These are phyloP conservation scores for Physcia stellaris DNA, from an alignment of 495 filamentous ascomycete genomes.

Conservation along the genomic window DNA sequence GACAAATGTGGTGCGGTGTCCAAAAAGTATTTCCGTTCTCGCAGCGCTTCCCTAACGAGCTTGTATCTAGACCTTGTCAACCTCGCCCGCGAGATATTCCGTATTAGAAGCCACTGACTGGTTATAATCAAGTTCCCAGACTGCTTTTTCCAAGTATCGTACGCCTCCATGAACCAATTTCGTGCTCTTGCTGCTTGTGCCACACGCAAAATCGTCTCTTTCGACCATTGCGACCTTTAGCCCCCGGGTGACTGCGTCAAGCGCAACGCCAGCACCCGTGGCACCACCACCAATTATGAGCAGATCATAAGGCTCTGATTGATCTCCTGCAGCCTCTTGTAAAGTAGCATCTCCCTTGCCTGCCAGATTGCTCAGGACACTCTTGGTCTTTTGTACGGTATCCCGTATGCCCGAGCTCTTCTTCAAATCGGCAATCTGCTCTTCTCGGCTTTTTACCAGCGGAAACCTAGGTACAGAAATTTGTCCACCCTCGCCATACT, in stretches of 20 bases:
- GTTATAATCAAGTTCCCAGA: constrained; percentile 91
- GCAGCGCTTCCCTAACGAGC: constrained; percentile 85
- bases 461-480: constrained; percentile 76
- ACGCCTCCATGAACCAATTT: constrained; percentile 97
- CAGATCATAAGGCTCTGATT: constrained; percentile 56
- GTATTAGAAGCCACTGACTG: constrained; percentile 39
- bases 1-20: constrained; percentile 94
- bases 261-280: constrained; percentile 81
- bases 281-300: constrained; percentile 87
- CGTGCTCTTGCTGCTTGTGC: constrained; percentile 93
- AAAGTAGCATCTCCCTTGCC: constrained; percentile 9
- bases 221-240: constrained; percentile 92
- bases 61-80: constrained; percentile 44
- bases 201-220: constrained; percentile 84
- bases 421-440: constrained; percentile 41
- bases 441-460: constrained; percentile 49
- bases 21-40: constrained; percentile 90
- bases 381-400: constrained; percentile 1
- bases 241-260: constrained; percentile 87
- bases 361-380: constrained; percentile 7
- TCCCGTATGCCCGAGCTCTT: constrained; percentile 15
- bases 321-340: constrained; percentile 2
- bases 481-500: constrained; percentile 61
- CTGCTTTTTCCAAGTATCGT: constrained; percentile 89
- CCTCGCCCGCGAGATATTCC: constrained; percentile 1